Conservation (phyloP, 2,329 filamentous ascomycete species). For the Talaromyces pinophilus region DNA sequence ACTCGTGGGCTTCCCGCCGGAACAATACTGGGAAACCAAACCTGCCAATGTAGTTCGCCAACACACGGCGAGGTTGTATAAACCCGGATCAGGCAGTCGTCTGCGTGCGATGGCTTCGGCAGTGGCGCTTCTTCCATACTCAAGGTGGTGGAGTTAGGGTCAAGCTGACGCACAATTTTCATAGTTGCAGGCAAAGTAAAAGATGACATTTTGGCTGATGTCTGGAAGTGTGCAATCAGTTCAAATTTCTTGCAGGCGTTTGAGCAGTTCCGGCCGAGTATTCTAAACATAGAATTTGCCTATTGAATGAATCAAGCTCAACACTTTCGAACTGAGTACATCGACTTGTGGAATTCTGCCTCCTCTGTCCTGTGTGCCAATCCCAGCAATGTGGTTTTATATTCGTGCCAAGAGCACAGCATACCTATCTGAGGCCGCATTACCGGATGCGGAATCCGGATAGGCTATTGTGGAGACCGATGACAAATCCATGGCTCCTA, state of each 20-base stretch:
- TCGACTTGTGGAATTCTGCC: background rate
- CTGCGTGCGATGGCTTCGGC: constrained; percentile 15
- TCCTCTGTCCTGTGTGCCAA: background rate
- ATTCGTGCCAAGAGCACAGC: background rate
- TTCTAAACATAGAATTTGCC: background rate
- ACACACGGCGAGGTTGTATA: constrained; percentile 17
- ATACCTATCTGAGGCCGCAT: background rate
- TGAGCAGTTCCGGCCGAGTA: constrained; percentile 6
- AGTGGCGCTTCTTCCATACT: constrained; percentile 19
- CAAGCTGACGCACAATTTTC: constrained; percentile 16
- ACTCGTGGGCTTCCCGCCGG: constrained; percentile 12
- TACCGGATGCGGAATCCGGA: background rate
- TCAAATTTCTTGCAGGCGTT: background rate
- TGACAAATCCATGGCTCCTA: background rate
- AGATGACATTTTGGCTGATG: constrained; percentile 10
- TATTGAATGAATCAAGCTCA: constrained; percentile 4
- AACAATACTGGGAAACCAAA: constrained; percentile 14
- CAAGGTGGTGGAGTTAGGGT: constrained; percentile 15
- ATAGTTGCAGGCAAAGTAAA: constrained; percentile 16
- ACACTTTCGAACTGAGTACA: background rate
- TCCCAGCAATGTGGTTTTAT: constrained; percentile 7
- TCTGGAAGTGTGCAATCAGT: background rate
- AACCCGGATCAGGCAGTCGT: constrained; percentile 18
- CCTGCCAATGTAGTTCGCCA: constrained; percentile 20
- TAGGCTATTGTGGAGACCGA: background rate